A percentile compares a stretch with the other conserved stretches of the same genome.
Evolutionary conservation across 208 protist genomes (phyloP).

Genomic region (Trypanosoma rangeli): DNA sequence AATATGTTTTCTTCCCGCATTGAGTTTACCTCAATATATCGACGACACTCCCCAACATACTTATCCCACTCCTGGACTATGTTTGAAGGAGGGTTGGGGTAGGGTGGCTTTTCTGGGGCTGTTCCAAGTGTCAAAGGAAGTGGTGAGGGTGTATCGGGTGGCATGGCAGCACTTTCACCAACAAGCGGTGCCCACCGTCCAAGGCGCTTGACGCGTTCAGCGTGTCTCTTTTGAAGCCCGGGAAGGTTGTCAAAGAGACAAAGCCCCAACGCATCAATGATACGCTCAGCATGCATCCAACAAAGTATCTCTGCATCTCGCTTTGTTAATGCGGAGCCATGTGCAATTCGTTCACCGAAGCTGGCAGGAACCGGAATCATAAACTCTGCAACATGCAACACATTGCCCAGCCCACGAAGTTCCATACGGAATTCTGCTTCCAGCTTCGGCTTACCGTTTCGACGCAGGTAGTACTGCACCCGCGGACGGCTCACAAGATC

Average conservation of each 20-base stretch:
- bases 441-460: constrained; percentile 32
- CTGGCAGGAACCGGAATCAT: constrained; percentile 41
- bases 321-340: constrained; percentile 60
- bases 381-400: constrained; percentile 52
- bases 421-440: constrained; percentile 37
- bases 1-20: constrained; percentile 49
- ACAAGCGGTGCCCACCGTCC: constrained; percentile 45
- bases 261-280: constrained; percentile 65
- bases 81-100: constrained; percentile 22
- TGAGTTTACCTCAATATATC: constrained; percentile 52
- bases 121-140: constrained; percentile 28
- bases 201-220: constrained; percentile 31
- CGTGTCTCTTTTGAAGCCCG: constrained; percentile 72
- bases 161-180: constrained; percentile 12
- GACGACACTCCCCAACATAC: constrained; percentile 63
- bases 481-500: constrained; percentile 64
- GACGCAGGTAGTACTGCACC: constrained; percentile 85
- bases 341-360: constrained; percentile 30
- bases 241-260: constrained; percentile 86
- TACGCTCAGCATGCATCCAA: constrained; percentile 91
- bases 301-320: constrained; percentile 82
- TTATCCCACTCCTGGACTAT: constrained; percentile 39
- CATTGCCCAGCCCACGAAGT: constrained; percentile 27
- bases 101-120: constrained; percentile 20
- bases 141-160: constrained; percentile 25